Conservation (phyloP, 768 basidiomycete species). For the Kwoniella heveanensis region DNA sequence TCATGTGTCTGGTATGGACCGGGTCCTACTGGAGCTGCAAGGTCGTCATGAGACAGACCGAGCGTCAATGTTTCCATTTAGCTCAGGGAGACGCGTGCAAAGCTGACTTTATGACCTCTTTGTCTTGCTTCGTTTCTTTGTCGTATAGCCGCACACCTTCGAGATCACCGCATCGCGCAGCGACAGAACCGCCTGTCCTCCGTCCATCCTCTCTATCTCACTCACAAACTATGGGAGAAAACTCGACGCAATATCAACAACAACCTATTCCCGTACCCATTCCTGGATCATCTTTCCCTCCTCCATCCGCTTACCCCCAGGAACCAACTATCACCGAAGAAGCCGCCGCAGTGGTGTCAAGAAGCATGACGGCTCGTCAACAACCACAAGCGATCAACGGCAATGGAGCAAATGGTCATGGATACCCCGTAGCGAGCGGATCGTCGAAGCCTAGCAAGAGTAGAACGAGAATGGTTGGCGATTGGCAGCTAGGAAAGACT, state of each 20-base stretch:
- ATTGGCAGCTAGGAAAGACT: conserved; percentile 95
- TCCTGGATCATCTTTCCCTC: conserved; percentile 10
- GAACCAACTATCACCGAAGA: conserved; percentile 48
- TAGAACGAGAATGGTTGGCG: conserved; percentile 69
- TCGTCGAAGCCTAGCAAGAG: conserved; percentile 18
- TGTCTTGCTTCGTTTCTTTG: neutral
- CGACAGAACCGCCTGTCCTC: conserved; percentile 24
- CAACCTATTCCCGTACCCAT: conserved; percentile 5
- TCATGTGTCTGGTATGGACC: too few relatives aligned
- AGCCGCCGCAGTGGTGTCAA: conserved; percentile 21
- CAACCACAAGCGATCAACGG: conserved; percentile 4
- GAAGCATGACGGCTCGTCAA: conserved; percentile 23
- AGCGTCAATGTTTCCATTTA: neutral
- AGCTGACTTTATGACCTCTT: neutral
- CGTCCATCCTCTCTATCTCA: conserved; percentile 25
- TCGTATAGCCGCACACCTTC: conserved; percentile 35
- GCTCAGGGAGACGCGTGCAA: neutral
- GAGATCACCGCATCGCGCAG: conserved; percentile 35
- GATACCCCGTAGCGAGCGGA: neutral
- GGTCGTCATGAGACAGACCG: conserved; percentile 5
- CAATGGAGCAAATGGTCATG: neutral
- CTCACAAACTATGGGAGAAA: conserved; percentile 4
- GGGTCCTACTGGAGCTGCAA: neutral
- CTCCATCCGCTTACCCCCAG: conserved; percentile 29
- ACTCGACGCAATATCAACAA: neutral